A percentile compares a stretch with the other conserved stretches of the same genome.
phyloP scores from a whole-genome alignment of 345 rosid species.

The Ceriops tagal region DNA sequence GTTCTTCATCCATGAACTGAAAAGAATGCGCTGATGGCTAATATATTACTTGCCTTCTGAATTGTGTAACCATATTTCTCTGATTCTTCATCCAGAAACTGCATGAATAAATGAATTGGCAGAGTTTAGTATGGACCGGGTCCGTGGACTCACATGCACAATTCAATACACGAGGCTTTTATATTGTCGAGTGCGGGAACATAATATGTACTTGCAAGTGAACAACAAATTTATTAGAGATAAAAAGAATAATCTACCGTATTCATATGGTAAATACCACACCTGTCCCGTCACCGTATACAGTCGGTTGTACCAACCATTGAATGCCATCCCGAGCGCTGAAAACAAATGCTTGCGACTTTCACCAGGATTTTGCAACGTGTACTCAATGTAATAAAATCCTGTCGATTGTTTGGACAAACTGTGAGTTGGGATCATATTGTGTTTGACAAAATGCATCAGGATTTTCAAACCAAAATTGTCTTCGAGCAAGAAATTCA shows the following conservation, averaged over 20 bases:
- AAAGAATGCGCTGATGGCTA: neutral
- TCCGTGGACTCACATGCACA: neutral
- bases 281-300: constrained; percentile 94
- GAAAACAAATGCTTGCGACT: constrained; percentile 60
- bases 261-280: neutral
- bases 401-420: constrained; percentile 36
- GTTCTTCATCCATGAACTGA: neutral
- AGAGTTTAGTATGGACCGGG: neutral
- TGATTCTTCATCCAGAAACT: constrained; percentile 65
- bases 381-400: constrained; percentile 82
- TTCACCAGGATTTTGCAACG: constrained; percentile 85
- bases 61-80: constrained; percentile 57
- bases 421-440: neutral
- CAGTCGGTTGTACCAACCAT: constrained; percentile 89
- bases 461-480: neutral
- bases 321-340: constrained; percentile 81
- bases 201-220: no score
- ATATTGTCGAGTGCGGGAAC: no score
- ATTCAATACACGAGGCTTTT: neutral
- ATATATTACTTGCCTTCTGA: constrained; percentile 48
- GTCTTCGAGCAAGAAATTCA: neutral
- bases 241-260: neutral
- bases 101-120: constrained; percentile 19
- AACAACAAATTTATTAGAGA: neutral
- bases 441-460: neutral